phyloP scores from a whole-genome alignment of 1,284 basidiomycete genomes.

The Laetiporus sulphureus region DNA sequence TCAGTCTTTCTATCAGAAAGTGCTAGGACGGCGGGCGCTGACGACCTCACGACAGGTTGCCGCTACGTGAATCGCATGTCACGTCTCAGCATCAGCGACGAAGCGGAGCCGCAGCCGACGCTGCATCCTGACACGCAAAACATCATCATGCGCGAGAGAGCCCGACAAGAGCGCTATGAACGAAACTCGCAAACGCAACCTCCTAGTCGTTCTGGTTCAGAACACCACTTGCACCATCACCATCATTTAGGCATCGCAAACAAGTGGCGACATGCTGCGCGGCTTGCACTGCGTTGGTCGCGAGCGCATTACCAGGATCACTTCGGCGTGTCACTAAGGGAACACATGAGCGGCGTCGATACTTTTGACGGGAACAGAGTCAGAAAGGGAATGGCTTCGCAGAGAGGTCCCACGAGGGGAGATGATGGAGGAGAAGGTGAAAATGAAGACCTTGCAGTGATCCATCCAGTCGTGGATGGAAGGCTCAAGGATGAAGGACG shows the following conservation, averaged over 20 bases:
- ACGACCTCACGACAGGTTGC: conserved; percentile 39
- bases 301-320: conserved; percentile 52
- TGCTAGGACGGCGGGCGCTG: background rate
- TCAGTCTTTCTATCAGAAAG: conserved; percentile 30
- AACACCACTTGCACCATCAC: too few species aligned
- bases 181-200: conserved; percentile 9
- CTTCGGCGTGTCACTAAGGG: conserved; percentile 51
- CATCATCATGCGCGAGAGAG: conserved; percentile 38
- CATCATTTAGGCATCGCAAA: conserved; percentile 24
- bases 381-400: conserved; percentile 25
- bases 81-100: conserved; percentile 29
- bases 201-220: too few species aligned
- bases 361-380: conserved; percentile 55
- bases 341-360: conserved; percentile 78
- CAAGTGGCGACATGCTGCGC: conserved; percentile 44
- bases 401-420: conserved; percentile 25
- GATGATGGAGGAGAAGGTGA: conserved; percentile 22
- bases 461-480: conserved; percentile 68
- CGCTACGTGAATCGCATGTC: conserved; percentile 61
- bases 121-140: conserved; percentile 36
- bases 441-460: conserved; percentile 53
- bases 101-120: conserved; percentile 22
- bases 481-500: conserved; percentile 60
- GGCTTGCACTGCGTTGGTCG: conserved; percentile 42
- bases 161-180: conserved; percentile 23